A percentile compares a stretch with the other conserved stretches of the same genome.
These are phyloP conservation scores for Aquanectria penicillioides DNA, from an alignment of 2,329 filamentous ascomycete genomes.

Conservation along the genomic window DNA sequence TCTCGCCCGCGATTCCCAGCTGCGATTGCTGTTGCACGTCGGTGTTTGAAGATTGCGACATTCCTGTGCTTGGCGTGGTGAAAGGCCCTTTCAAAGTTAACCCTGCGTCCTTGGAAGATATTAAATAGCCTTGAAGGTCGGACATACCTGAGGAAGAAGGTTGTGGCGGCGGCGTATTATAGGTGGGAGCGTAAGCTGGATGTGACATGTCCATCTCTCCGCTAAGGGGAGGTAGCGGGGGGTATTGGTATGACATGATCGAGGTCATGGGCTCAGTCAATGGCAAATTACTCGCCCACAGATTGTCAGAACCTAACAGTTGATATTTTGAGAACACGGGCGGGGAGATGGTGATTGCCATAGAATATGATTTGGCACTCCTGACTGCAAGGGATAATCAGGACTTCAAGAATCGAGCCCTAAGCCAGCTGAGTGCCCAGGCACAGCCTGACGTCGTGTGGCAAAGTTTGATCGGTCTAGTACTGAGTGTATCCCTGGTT, in stretches of 20 bases:
- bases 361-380: constrained; percentile 20
- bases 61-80: constrained; percentile 60
- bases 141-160: constrained; percentile 45
- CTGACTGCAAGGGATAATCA: constrained; percentile 1
- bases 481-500: constrained; percentile 4
- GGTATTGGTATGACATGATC: constrained; percentile 61
- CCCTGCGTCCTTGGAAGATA: constrained; percentile 47
- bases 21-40: constrained; percentile 41
- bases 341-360: constrained; percentile 32
- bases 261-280: constrained; percentile 28
- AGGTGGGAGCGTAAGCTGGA: constrained; percentile 47
- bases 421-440: constrained; percentile 3
- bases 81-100: constrained; percentile 59
- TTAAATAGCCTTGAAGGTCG: constrained; percentile 47
- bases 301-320: constrained; percentile 14
- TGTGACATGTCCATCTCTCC: constrained; percentile 54
- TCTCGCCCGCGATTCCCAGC: constrained; percentile 56
- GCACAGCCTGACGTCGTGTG: constrained; percentile 10
- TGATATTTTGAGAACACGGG: constrained; percentile 23
- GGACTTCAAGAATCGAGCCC: constrained; percentile 5
- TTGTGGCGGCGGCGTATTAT: constrained; percentile 43
- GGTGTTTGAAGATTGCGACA: constrained; percentile 50
- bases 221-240: constrained; percentile 53
- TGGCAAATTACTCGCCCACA: constrained; percentile 23
- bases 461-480: constrained; percentile 17